Conservation (phyloP, 2,329 filamentous ascomycete species). For the Penicillium sp. region DNA sequence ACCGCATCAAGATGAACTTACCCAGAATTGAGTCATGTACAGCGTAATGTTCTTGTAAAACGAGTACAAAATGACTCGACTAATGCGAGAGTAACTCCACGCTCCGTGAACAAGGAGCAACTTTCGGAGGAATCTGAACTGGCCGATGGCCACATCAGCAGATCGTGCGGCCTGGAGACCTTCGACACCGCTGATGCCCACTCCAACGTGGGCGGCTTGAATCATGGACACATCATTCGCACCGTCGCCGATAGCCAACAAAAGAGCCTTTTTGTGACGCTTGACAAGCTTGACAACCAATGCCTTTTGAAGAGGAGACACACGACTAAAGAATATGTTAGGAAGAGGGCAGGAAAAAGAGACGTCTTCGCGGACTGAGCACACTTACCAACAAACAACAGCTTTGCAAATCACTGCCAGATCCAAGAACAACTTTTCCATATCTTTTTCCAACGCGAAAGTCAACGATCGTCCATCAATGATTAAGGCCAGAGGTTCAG, state of each 20-base stretch:
- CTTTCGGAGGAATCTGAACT: slow-evolving; percentile 93
- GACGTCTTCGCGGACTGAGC: background rate
- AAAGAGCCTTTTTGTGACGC: slow-evolving; percentile 83
- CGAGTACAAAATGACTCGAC: slow-evolving; percentile 95
- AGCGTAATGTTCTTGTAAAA: slow-evolving; percentile 99
- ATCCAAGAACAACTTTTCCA: slow-evolving; percentile 91
- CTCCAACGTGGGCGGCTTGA: slow-evolving; percentile 94
- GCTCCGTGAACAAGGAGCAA: slow-evolving; percentile 90
- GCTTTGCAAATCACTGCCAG: slow-evolving; percentile 95
- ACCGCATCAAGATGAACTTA: slow-evolving; percentile 45
- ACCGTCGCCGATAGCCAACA: slow-evolving; percentile 93
- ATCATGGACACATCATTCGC: slow-evolving; percentile 99
- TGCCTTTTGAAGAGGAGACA: slow-evolving; percentile 94
- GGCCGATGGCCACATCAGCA: slow-evolving; percentile 90
- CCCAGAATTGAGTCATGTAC: slow-evolving; percentile 99
- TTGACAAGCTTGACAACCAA: slow-evolving; percentile 98
- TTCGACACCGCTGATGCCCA: slow-evolving; percentile 95
- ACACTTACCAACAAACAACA: slow-evolving; percentile 75
- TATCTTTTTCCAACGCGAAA: slow-evolving; percentile 84
- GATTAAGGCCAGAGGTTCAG: slow-evolving; percentile 82
- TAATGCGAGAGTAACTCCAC: slow-evolving; percentile 96
- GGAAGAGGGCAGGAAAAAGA: slow-evolving; percentile 10
- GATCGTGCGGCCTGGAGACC: slow-evolving; percentile 94
- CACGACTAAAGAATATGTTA: slow-evolving; percentile 58
- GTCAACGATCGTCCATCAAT: slow-evolving; percentile 97